phyloP scores from a whole-genome alignment of 2,329 filamentous ascomycete genomes.

The Penicillium concentricum region DNA sequence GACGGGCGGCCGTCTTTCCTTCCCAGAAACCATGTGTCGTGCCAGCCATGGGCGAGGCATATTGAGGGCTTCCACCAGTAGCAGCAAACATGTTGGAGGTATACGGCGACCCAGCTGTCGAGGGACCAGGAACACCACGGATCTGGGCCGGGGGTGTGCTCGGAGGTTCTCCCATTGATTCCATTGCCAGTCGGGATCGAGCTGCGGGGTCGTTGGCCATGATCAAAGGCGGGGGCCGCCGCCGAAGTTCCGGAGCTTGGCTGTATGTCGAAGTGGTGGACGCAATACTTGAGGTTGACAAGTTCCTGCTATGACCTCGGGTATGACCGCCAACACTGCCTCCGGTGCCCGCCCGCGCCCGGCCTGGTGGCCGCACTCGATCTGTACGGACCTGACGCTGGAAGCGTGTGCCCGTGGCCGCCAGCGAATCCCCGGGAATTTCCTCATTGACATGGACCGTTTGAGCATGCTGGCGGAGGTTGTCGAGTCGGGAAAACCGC shows the following conservation, averaged over 20 bases:
- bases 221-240: slow-evolving; percentile 76
- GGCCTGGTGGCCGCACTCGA: slow-evolving; percentile 70
- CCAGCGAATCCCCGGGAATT: slow-evolving; percentile 89
- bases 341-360: slow-evolving; percentile 74
- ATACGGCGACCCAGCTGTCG: slow-evolving; percentile 74
- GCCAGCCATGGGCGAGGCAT: slow-evolving; percentile 71
- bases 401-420: slow-evolving; percentile 86
- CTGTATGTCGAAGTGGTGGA: slow-evolving; percentile 71
- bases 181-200: slow-evolving; percentile 64
- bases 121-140: slow-evolving; percentile 62
- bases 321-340: slow-evolving; percentile 69
- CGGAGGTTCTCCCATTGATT: slow-evolving; percentile 62
- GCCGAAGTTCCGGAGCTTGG: slow-evolving; percentile 61
- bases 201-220: slow-evolving; percentile 69
- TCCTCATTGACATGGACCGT: slow-evolving; percentile 98
- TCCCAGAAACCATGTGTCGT: slow-evolving; percentile 74
- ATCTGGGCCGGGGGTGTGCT: slow-evolving; percentile 64
- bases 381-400: slow-evolving; percentile 90
- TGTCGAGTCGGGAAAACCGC: slow-evolving; percentile 90
- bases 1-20: slow-evolving; percentile 66
- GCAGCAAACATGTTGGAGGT: slow-evolving; percentile 80
- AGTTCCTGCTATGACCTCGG: slow-evolving; percentile 77
- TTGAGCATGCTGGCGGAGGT: slow-evolving; percentile 92
- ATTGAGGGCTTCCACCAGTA: slow-evolving; percentile 72
- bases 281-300: slow-evolving; percentile 83